Evolutionary conservation across 345 rosid species (phyloP).

Genomic region (Citrus trifoliata): DNA sequence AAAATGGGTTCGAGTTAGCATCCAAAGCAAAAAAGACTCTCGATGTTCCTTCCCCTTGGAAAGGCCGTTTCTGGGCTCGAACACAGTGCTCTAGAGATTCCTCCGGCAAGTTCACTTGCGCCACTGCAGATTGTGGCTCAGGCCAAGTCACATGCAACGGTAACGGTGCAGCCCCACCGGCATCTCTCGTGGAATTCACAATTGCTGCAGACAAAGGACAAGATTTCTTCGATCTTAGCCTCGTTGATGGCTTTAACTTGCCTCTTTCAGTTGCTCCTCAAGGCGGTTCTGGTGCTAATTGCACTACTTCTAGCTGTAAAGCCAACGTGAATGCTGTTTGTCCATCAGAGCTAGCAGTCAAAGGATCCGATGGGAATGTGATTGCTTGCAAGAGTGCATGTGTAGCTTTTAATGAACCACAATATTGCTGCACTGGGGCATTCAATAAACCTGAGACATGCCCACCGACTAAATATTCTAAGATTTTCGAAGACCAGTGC

Average conservation of each 20-base stretch:
- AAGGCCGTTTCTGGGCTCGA: slow-evolving; percentile 41
- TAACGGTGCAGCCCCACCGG: slow-evolving; percentile 28
- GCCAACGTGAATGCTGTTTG: slow-evolving; percentile 31
- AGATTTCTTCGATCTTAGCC: slow-evolving; percentile 39
- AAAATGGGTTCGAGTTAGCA: slow-evolving; percentile 28
- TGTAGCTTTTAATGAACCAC: slow-evolving; percentile 20
- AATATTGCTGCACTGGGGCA: slow-evolving; percentile 35
- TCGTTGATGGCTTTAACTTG: slow-evolving; percentile 45
- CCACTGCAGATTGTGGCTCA: slow-evolving; percentile 34
- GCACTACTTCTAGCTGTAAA: slow-evolving; percentile 21
- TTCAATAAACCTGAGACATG: slow-evolving; percentile 15
- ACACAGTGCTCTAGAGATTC: slow-evolving; percentile 17
- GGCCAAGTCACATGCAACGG: slow-evolving; percentile 33
- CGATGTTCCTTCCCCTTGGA: slow-evolving; percentile 19
- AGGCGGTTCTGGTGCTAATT: slow-evolving; percentile 20
- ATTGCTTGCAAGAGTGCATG: slow-evolving; percentile 47
- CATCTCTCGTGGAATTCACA: slow-evolving; percentile 30
- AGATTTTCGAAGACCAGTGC: slow-evolving; percentile 24
- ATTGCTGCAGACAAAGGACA: slow-evolving; percentile 1
- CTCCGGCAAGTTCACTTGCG: slow-evolving; percentile 29
- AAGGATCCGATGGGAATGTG: slow-evolving; percentile 18
- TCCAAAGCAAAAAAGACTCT: slow-evolving; percentile 1
- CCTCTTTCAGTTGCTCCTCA: slow-evolving; percentile 31
- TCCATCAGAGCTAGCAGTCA: slow-evolving; percentile 20
- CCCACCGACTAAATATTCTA: slow-evolving; percentile 21